These are phyloP conservation scores for Phaffomyces thermotolerans DNA, from an alignment of 805 yeast genomes.

Conservation along the genomic window DNA sequence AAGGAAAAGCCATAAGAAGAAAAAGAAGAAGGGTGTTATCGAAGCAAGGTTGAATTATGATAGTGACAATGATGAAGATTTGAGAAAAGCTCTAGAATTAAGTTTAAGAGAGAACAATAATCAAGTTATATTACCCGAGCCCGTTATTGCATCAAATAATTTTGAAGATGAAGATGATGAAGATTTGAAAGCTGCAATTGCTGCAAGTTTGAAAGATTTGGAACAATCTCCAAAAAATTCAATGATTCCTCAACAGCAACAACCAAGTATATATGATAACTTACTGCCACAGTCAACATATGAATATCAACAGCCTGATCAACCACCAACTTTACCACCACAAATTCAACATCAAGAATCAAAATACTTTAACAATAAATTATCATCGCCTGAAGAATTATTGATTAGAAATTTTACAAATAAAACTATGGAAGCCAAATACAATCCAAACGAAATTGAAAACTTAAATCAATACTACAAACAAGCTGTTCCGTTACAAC, in stretches of 20 bases:
- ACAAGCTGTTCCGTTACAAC: constrained; percentile 53
- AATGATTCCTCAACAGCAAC: constrained; percentile 7
- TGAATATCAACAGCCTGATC: constrained; percentile 5
- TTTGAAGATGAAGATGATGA: constrained; percentile 63
- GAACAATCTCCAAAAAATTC: constrained; percentile 27
- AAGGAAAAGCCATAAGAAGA: constrained; percentile 22
- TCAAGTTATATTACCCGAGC: constrained; percentile 19
- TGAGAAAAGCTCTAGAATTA: constrained; percentile 69
- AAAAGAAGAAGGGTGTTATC: constrained; percentile 23
- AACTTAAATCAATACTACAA: constrained; percentile 51
- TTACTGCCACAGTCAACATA: constrained; percentile 12
- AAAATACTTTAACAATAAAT: constrained; percentile 9
- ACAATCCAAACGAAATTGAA: constrained; percentile 29
- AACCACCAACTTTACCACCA: constrained; percentile 1
- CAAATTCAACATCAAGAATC: constrained; percentile 14
- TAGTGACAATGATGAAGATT: constrained; percentile 67
- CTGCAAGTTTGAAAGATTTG: constrained; percentile 77
- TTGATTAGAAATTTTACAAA: constrained; percentile 62
- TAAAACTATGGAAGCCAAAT: constrained; percentile 40
- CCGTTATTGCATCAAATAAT: neutral
- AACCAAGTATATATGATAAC: constrained; percentile 12
- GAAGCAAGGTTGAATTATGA: constrained; percentile 20
- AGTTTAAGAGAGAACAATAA: constrained; percentile 53
- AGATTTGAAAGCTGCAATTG: constrained; percentile 90
- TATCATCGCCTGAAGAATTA: constrained; percentile 56